Conservation (phyloP, 2,329 filamentous ascomycete genomes). For the Peltaster fructicola region DNA sequence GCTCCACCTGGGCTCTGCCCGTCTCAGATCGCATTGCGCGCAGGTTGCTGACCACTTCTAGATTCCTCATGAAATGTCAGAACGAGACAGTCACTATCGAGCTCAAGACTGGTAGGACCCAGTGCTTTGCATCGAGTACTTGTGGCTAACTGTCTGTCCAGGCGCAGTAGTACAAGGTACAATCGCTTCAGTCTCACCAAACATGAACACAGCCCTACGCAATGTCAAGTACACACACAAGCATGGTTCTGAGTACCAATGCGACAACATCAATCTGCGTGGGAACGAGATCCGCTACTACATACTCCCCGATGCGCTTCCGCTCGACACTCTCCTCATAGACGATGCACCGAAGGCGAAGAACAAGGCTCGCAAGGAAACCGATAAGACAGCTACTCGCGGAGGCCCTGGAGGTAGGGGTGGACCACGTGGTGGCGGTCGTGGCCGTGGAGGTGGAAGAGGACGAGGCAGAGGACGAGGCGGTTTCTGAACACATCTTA, state of each 20-base stretch:
- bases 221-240: conserved; percentile 92
- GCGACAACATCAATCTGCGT: conserved; percentile 93
- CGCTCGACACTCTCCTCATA: conserved; percentile 84
- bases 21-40: conserved; percentile 22
- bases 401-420: conserved; percentile 33
- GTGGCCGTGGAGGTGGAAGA: conserved; percentile 21
- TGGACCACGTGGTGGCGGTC: conserved; percentile 25
- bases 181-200: conserved; percentile 86
- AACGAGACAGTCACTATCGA: conserved; percentile 98
- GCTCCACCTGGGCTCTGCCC: too few relatives aligned
- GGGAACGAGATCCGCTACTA: conserved; percentile 93
- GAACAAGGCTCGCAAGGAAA: conserved; percentile 98
- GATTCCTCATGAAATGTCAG: conserved; percentile 98
- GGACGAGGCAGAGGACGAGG: conserved; percentile 14
- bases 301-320: conserved; percentile 88
- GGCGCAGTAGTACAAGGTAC: conserved; percentile 94
- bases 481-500: too few relatives aligned
- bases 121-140: too few relatives aligned
- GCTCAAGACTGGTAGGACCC: conserved; percentile 75
- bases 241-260: conserved; percentile 67
- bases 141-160: too few relatives aligned
- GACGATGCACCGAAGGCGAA: conserved; percentile 97
- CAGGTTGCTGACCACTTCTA: conserved; percentile 27
- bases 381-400: conserved; percentile 27
- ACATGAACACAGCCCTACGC: conserved; percentile 95